Evolutionary conservation across 768 basidiomycete species (phyloP).

Genomic region (Coprinellus micaceus): DNA sequence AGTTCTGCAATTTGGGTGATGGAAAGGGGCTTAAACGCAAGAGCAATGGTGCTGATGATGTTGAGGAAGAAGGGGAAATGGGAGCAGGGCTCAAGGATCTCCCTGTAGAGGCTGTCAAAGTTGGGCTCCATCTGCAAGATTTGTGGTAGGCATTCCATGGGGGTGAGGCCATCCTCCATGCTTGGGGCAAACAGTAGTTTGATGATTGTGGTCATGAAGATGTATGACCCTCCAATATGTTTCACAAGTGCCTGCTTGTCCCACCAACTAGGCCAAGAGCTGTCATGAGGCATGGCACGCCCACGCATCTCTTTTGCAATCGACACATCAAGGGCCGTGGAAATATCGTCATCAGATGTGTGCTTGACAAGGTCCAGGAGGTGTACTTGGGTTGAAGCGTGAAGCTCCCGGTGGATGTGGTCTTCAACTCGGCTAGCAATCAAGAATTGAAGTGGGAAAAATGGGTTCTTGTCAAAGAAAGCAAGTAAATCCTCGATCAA

Average conservation of each 20-base stretch:
- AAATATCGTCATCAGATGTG: background rate
- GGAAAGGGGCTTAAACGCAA: background rate
- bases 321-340: background rate
- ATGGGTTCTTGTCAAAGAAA: background rate
- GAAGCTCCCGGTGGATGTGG: background rate
- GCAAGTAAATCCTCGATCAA: background rate
- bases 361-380: background rate
- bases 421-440: background rate
- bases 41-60: background rate
- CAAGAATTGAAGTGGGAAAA: background rate
- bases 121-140: background rate
- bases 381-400: background rate
- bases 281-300: background rate
- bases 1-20: background rate
- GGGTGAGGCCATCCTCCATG: background rate
- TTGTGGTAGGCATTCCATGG: background rate
- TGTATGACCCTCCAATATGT: background rate
- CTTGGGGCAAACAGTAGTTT: background rate
- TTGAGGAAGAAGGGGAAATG: background rate
- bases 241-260: background rate
- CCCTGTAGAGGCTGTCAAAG: background rate
- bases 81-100: background rate
- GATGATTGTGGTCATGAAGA: background rate
- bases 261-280: background rate
- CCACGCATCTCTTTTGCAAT: background rate